These are phyloP conservation scores for Coemansia sp. DNA, from an alignment of 192 early-diverging fungal genomes.

Conservation along the genomic window DNA sequence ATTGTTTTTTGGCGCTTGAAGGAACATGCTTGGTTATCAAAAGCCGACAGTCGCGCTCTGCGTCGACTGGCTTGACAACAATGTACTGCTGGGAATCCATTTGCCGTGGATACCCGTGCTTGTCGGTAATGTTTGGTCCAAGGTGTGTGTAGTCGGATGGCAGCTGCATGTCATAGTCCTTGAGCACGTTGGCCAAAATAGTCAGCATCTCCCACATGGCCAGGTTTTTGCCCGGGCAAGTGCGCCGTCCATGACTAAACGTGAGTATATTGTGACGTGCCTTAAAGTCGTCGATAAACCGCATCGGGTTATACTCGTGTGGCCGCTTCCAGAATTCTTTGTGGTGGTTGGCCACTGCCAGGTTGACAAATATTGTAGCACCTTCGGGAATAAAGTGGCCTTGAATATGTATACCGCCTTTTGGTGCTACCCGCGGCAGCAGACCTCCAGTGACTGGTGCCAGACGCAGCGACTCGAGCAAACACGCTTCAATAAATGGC, in stretches of 20 bases:
- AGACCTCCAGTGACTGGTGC: constrained; percentile 30
- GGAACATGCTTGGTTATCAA: constrained; percentile 11
- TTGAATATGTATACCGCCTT: constrained; percentile 25
- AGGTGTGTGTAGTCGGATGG: constrained; percentile 36
- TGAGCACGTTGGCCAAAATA: constrained; percentile 33
- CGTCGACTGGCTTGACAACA: constrained; percentile 32
- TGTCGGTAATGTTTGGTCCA: constrained; percentile 31
- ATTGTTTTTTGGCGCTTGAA: not conserved
- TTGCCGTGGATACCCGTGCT: constrained; percentile 37
- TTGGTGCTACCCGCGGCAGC: constrained; percentile 27
- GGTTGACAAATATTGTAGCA: constrained; percentile 24
- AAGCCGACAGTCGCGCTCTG: constrained; percentile 34
- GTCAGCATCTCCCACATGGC: constrained; percentile 39
- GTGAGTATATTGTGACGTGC: constrained; percentile 27
- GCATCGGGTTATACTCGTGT: constrained; percentile 21
- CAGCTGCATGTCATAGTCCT: constrained; percentile 39
- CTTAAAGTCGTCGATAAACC: constrained; percentile 27
- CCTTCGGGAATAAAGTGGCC: constrained; percentile 35
- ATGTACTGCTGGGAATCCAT: constrained; percentile 45
- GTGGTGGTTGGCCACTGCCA: constrained; percentile 39
- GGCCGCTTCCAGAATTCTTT: constrained; percentile 23
- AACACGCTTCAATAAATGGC: constrained; percentile 41
- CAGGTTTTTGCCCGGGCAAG: constrained; percentile 36
- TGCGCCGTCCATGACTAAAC: constrained; percentile 34
- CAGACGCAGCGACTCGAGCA: constrained; percentile 46